phyloP scores from a whole-genome alignment of 1,284 basidiomycete genomes.

The Inonotus obliquus region DNA sequence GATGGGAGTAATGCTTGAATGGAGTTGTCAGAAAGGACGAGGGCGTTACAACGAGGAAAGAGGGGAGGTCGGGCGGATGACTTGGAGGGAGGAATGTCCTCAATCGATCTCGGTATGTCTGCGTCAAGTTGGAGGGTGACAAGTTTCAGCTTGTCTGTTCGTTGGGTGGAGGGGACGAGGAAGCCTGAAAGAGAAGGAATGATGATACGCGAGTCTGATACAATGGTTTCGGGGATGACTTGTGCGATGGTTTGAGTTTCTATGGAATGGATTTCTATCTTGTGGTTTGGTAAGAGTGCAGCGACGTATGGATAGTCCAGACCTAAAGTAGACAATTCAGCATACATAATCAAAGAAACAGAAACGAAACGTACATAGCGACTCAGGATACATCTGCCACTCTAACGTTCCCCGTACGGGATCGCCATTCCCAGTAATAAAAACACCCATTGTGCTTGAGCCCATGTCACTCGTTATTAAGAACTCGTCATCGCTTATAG shows the following conservation, averaged over 20 bases:
- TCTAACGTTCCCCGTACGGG: conserved; percentile 85
- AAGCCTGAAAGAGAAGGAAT: conserved; percentile 5
- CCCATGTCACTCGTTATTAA: conserved; percentile 77
- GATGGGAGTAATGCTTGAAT: conserved; percentile 67
- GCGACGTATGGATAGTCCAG: conserved; percentile 80
- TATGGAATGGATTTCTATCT: conserved; percentile 77
- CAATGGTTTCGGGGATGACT: conserved; percentile 38
- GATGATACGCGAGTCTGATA: background rate
- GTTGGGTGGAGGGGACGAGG: conserved; percentile 15
- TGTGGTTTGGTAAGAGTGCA: conserved; percentile 72
- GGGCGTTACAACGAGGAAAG: conserved; percentile 57
- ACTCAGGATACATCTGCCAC: conserved; percentile 75
- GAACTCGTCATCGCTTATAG: conserved; percentile 76
- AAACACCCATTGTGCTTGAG: conserved; percentile 72
- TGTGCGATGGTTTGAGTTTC: conserved; percentile 74
- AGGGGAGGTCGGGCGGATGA: conserved; percentile 22
- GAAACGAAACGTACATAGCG: conserved; percentile 54
- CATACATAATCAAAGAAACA: background rate
- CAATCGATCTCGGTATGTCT: background rate
- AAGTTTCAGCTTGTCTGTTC: conserved; percentile 13
- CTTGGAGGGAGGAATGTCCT: background rate
- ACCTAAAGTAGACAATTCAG: conserved; percentile 39
- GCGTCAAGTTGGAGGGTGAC: conserved; percentile 5
- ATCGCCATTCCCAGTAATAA: conserved; percentile 79
- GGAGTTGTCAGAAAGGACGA: conserved; percentile 58